Percentiles rank a stretch among this genome's conserved stretches.
Evolutionary conservation across 106 monocot species (phyloP).

Genomic region (Dendrobium huoshanense): DNA sequence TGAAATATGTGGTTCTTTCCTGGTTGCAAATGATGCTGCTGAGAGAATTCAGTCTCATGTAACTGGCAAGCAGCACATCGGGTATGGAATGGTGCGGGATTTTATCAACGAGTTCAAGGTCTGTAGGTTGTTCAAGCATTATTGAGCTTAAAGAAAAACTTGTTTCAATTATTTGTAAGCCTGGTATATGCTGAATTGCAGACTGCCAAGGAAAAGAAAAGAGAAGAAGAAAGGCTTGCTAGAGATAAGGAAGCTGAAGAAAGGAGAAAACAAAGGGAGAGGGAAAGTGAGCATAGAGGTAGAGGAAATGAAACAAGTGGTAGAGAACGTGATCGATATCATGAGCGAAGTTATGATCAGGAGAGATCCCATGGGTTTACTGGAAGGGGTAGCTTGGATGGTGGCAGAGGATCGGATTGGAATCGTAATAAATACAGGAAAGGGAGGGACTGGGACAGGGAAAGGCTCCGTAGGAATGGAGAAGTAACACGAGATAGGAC

Average conservation of each 20-base stretch:
- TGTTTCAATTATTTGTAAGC: neutral
- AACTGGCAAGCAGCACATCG: constrained; percentile 94
- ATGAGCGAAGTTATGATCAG: constrained; percentile 23
- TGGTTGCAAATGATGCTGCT: constrained; percentile 94
- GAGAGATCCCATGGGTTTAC: constrained; percentile 54
- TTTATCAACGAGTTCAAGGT: constrained; percentile 88
- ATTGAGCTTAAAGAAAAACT: neutral
- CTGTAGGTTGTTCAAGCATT: neutral
- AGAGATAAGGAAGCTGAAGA: constrained; percentile 81
- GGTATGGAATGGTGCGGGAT: constrained; percentile 96
- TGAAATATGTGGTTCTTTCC: constrained; percentile 95
- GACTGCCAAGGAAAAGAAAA: constrained; percentile 72
- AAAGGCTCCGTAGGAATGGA: constrained; percentile 40
- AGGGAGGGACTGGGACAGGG: constrained; percentile 69
- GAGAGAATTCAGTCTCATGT: constrained; percentile 97
- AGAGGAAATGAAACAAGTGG: constrained; percentile 13
- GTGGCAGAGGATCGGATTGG: constrained; percentile 41
- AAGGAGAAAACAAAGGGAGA: constrained; percentile 48
- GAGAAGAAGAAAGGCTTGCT: constrained; percentile 60
- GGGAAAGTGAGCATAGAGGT: constrained; percentile 37
- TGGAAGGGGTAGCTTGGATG: constrained; percentile 53
- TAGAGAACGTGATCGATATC: constrained; percentile 31
- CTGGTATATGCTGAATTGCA: constrained; percentile 17
- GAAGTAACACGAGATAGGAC: constrained; percentile 36
- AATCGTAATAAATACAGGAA: constrained; percentile 47